A percentile compares a stretch with the other conserved stretches of the same genome.
phyloP scores from a whole-genome alignment of 2,329 filamentous ascomycete species.

The Neofusicoccum parvum region DNA sequence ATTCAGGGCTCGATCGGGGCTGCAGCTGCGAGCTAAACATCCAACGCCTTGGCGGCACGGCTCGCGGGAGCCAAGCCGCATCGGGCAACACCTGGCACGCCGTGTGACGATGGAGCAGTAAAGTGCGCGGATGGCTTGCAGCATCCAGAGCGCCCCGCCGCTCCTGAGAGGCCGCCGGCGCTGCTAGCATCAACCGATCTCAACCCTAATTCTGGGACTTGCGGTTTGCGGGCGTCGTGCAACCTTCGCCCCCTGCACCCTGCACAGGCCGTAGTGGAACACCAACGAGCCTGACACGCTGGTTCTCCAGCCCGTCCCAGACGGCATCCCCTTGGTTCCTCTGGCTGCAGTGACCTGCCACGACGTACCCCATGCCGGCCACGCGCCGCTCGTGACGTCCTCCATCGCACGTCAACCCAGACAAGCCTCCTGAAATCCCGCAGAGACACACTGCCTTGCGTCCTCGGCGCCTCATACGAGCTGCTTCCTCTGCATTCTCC shows the following conservation, averaged over 20 bases:
- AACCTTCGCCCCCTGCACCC: neutral
- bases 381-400: neutral
- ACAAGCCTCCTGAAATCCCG: neutral
- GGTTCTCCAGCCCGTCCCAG: neutral
- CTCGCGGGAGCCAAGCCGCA: conserved; percentile 7
- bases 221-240: neutral
- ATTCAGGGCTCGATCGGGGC: neutral
- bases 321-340: too few relatives aligned
- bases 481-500: neutral
- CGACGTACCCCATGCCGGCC: neutral
- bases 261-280: neutral
- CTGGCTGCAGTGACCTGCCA: neutral
- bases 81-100: neutral
- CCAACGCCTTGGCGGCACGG: neutral
- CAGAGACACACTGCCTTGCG: neutral
- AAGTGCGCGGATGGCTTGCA: conserved; percentile 1
- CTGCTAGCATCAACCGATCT: neutral
- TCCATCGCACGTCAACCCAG: neutral
- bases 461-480: neutral
- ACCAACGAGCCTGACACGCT: neutral
- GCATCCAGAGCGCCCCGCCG: neutral
- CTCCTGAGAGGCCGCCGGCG: neutral
- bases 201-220: neutral
- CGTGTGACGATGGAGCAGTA: neutral
- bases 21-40: neutral